Base-by-base conservation (phyloP, 2,329 filamentous ascomycete genomes). In the Colletotrichum tropicale region DNA sequence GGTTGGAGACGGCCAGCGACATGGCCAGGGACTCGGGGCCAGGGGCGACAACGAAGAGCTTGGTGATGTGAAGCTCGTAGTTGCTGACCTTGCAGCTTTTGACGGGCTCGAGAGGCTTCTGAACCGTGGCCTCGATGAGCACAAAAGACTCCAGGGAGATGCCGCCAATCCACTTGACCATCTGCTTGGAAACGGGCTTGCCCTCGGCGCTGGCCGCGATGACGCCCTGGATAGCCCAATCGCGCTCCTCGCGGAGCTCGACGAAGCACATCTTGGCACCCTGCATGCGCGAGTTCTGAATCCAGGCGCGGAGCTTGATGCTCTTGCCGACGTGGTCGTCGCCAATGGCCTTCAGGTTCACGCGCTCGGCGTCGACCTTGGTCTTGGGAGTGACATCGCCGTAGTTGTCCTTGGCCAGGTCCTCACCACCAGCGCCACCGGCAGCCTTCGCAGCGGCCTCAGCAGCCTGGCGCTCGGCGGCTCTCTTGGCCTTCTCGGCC, bases 221-320 rank as follows among this genome's bases (percentile, higher is more conserved):
- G 48, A 98, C 93, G 67, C 94, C 95, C 87, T 98, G 96, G 52
- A 98, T 93, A 30, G 93, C 94, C 88, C 94, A 93, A 81, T 93
- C 90, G 75, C 90, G 88, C 84, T 94, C 92, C 84, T 95, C 91
- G 78, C 95, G 91, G 80, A 98, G 89, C 87, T 97, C 95, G 80
- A 98, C 86, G 87, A 98, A 98, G 56, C 92, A 94, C 88, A 98
- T 94, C 89, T 98, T 98, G 79, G 96, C 95, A 75, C 94, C 93
- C 87, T 98, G 96, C 80, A 94, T 93, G 78, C 96, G 92, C 38
- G 94, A 92, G 87, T 98, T 98, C 84, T 98, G 95, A 55, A 98
- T 91, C 88, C 94, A 95, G 30, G 92, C 95, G 55, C 95, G 91
- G 81, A 98, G 89, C 64, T 92, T 93, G 79, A 98, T 90, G 38